A percentile compares a stretch with the other conserved stretches of the same genome.
These are phyloP conservation scores for Madurella fahalii DNA, from an alignment of 2,329 filamentous ascomycete genomes.

Conservation along the genomic window DNA sequence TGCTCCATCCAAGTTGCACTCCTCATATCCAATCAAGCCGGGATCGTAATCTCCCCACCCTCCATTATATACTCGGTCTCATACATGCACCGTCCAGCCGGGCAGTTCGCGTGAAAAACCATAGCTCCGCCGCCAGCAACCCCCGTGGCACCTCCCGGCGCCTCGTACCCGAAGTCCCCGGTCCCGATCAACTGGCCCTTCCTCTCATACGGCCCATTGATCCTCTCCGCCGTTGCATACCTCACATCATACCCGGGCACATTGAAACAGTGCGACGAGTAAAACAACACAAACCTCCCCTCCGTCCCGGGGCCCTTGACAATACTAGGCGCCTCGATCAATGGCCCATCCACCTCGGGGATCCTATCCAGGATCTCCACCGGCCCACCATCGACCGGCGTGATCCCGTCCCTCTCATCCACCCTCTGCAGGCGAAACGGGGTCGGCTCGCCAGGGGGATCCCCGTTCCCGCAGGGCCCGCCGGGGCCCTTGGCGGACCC, in stretches of 20 bases:
- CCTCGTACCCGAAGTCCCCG: conserved; percentile 34
- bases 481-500: conserved; percentile 49
- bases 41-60: not conserved
- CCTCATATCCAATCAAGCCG: no score
- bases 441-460: conserved; percentile 41
- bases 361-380: conserved; percentile 43
- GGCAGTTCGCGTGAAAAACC: conserved; percentile 20
- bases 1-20: no score
- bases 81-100: conserved; percentile 19
- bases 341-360: conserved; percentile 43
- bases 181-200: conserved; percentile 34
- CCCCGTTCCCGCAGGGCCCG: conserved; percentile 43
- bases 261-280: conserved; percentile 56
- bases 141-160: conserved; percentile 36
- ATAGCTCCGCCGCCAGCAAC: conserved; percentile 3
- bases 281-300: conserved; percentile 57
- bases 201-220: conserved; percentile 38
- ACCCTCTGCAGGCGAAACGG: conserved; percentile 55
- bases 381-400: conserved; percentile 43
- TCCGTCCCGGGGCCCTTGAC: conserved; percentile 33
- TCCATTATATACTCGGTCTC: conserved; percentile 9
- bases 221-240: conserved; percentile 47
- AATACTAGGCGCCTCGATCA: conserved; percentile 58
- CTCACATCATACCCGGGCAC: conserved; percentile 52
- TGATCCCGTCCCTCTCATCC: conserved; percentile 44